These are phyloP conservation scores for Eutrema salsugineum DNA, from an alignment of 441 rosid genomes.

Conservation along the genomic window DNA sequence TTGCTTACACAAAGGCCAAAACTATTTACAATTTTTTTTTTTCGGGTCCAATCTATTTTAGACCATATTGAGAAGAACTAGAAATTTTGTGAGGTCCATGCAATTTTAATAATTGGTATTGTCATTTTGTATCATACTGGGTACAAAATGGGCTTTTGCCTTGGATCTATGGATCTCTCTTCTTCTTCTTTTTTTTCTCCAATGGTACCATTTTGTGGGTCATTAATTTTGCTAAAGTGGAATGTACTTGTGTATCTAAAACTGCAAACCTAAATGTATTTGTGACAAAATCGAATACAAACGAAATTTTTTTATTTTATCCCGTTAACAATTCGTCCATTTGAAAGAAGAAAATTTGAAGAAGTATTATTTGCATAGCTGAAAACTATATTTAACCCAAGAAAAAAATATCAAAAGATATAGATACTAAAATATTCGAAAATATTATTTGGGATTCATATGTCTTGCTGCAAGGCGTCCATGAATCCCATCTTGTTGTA, in stretches of 20 bases:
- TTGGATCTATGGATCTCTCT: background rate
- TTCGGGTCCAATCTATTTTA: background rate
- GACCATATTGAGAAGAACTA: background rate
- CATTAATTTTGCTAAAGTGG: background rate
- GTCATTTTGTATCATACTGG: background rate
- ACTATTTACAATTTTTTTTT: background rate
- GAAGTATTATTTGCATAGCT: background rate
- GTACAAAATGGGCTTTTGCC: background rate
- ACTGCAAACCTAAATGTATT: background rate
- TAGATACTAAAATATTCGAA: background rate
- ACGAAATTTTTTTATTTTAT: background rate
- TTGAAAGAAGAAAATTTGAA: background rate
- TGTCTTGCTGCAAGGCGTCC: background rate
- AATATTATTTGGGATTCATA: background rate
- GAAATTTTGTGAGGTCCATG: background rate
- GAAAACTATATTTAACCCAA: background rate
- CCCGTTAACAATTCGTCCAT: background rate
- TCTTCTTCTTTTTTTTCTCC: background rate
- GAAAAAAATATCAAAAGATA: background rate
- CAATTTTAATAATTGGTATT: background rate
- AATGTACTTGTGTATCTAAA: background rate
- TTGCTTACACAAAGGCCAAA: constrained; percentile 10
- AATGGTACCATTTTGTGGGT: background rate
- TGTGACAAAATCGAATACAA: background rate
- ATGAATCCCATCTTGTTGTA: background rate